These are phyloP conservation scores for Wickerhamiella alocasiicola DNA, from an alignment of 805 yeast genomes.

Conservation along the genomic window DNA sequence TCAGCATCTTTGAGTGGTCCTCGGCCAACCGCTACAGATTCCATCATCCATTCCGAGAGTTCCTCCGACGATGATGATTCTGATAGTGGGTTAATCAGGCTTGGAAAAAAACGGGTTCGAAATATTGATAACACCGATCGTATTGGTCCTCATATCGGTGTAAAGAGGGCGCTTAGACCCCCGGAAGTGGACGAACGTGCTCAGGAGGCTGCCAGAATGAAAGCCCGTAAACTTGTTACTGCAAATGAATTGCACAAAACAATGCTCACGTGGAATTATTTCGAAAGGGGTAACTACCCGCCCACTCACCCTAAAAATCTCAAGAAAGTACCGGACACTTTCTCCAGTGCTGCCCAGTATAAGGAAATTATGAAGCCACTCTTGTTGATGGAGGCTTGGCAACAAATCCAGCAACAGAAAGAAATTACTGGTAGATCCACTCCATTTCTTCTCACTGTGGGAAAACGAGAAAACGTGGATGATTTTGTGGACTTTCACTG, in stretches of 20 bases:
- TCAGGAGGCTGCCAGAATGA: slow-evolving; percentile 62
- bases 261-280: slow-evolving; percentile 69
- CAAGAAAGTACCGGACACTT: slow-evolving; percentile 41
- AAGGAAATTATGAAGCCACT: slow-evolving; percentile 63
- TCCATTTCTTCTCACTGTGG: slow-evolving; percentile 59
- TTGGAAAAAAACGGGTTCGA: slow-evolving; percentile 10
- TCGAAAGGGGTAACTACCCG: slow-evolving; percentile 44
- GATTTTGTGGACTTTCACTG: slow-evolving; percentile 81
- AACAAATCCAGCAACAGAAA: slow-evolving; percentile 63
- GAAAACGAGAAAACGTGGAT: slow-evolving; percentile 71
- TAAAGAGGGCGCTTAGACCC: slow-evolving; percentile 9
- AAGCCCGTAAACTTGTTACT: slow-evolving; percentile 65
- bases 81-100: slow-evolving; percentile 25
- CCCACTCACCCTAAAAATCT: slow-evolving; percentile 28
- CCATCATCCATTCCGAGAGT: background rate
- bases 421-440: slow-evolving; percentile 36
- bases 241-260: slow-evolving; percentile 59
- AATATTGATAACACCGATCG: slow-evolving; percentile 16
- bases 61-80: slow-evolving; percentile 21
- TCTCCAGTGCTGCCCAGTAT: slow-evolving; percentile 51
- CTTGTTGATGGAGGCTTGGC: slow-evolving; percentile 86
- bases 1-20: no score
- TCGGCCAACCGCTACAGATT: no score
- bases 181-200: slow-evolving; percentile 33
- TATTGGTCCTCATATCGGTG: slow-evolving; percentile 2